Conservation (phyloP, 345 rosid species). For the Capsella bursapastoris region DNA sequence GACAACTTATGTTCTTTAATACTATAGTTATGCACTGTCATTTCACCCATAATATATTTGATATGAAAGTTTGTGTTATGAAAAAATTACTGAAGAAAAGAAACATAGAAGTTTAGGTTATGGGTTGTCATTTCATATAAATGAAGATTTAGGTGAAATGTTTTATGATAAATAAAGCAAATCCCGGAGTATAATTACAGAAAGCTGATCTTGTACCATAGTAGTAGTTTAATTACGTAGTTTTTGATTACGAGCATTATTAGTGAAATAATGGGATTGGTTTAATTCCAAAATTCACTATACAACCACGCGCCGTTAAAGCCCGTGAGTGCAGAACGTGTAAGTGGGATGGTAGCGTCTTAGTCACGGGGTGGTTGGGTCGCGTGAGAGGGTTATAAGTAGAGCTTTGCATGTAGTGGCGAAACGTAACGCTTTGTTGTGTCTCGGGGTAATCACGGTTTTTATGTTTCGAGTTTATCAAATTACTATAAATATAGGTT, state of each 20-base stretch:
- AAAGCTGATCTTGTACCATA: slow-evolving; percentile 41
- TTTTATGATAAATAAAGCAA: slow-evolving; percentile 44
- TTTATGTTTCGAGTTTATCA: slow-evolving; percentile 43
- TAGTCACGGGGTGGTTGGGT: slow-evolving; percentile 25
- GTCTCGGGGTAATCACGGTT: slow-evolving; percentile 54
- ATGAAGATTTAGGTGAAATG: neutral
- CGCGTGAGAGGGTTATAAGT: slow-evolving; percentile 38
- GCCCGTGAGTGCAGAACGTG: slow-evolving; percentile 11
- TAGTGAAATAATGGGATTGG: slow-evolving; percentile 26
- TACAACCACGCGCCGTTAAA: slow-evolving; percentile 3
- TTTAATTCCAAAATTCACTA: slow-evolving; percentile 1
- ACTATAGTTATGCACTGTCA: neutral
- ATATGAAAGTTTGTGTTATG: neutral
- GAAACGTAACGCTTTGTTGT: slow-evolving; percentile 42
- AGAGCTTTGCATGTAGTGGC: slow-evolving; percentile 46
- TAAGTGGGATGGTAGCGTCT: slow-evolving; percentile 25
- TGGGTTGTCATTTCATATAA: neutral
- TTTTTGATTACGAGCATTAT: slow-evolving; percentile 46
- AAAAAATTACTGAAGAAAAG: neutral
- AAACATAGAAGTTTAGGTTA: neutral
- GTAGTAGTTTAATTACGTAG: slow-evolving; percentile 31
- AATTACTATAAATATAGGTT: slow-evolving; percentile 34
- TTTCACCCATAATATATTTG: too few species aligned
- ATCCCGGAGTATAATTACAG: slow-evolving; percentile 49
- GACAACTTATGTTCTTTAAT: too few species aligned